Base-by-base conservation (phyloP, 1,139 yeast genomes). In the Fermentozyma sake region DNA sequence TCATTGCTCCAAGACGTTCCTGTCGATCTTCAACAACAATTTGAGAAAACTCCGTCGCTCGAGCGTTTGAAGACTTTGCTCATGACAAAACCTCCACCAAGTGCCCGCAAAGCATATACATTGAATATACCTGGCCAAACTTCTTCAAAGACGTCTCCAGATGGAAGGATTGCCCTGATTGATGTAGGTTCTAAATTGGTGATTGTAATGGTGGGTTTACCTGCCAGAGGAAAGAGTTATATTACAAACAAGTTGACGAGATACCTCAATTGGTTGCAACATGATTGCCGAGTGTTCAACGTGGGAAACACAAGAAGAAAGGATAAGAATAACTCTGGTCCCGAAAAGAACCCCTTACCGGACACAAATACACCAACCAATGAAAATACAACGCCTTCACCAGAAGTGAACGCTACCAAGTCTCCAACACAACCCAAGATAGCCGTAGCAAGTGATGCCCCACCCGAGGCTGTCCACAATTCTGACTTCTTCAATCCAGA, bases 111-210 rank as follows among this genome's bases (percentile, higher is more conserved):
- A 39, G 83, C 91, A 0, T 82, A 94, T 14, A 86, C 96, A 0
- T 69, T 89, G 29, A 94, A 87, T 46, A 86, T 89, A 7, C 96
- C 97, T 0, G 96, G 97, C 2, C 82, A 87, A 42, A 87, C 96
- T 0, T 73, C 85, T 24, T 80, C 91, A 2, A 80, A 83, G 35
- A 76, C 75, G 3, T 76, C 89, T 0, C 95, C 95, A 1, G 93
- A 85, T 50, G 95, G 95, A 6, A 69, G 70, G 32, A 82, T 83
- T 29, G 80, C 89, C 2, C 73, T 77, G 12, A 66, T 70, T 30
- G 87, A 75, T 61, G 79, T 72, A 4, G 91, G 89, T 3, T 79
- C 93, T 5, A 85, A 85, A 50, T 62, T 89, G 30, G 95, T 89
- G 12, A 86, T 89, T 40, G 95, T 91, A 14, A 85, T 86, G 95